Evolutionary conservation across 164 flowering plant genomes (phyloP).

Genomic region (Stephania yunnanensis): DNA sequence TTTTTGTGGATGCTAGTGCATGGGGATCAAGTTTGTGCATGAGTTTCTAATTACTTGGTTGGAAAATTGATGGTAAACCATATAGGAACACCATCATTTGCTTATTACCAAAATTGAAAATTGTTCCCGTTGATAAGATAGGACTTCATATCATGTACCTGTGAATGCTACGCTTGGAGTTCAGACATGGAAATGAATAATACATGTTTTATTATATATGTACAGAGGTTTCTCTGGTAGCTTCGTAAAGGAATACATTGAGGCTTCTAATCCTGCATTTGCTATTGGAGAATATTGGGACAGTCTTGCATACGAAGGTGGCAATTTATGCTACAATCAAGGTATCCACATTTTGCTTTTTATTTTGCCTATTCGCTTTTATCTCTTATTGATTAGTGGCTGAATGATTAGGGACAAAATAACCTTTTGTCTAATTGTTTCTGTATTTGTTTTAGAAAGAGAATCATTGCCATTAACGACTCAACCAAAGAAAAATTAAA

Average conservation of each 20-base stretch:
- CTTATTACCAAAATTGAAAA: neutral
- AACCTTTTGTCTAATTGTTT: neutral
- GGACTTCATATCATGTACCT: neutral
- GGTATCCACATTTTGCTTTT: constrained; percentile 23
- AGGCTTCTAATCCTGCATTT: constrained; percentile 53
- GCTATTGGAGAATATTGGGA: constrained; percentile 73
- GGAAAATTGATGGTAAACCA: neutral
- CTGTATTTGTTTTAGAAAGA: neutral
- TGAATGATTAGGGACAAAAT: neutral
- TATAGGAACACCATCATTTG: neutral
- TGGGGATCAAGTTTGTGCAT: no score
- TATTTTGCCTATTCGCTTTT: neutral
- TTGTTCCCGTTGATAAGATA: neutral
- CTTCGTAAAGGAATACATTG: constrained; percentile 53
- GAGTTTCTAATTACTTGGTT: neutral
- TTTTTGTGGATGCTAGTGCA: no score
- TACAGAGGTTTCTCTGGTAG: constrained; percentile 59
- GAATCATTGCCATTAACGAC: no score
- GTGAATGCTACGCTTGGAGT: neutral
- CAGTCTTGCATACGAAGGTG: constrained; percentile 51
- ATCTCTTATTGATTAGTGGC: neutral
- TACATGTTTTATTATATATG: constrained; percentile 5
- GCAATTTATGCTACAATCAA: constrained; percentile 56
- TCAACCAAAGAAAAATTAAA: no score
- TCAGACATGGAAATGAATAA: neutral